Conservation (phyloP, 805 yeast species). For the Zygoascus flipseniorum region DNA sequence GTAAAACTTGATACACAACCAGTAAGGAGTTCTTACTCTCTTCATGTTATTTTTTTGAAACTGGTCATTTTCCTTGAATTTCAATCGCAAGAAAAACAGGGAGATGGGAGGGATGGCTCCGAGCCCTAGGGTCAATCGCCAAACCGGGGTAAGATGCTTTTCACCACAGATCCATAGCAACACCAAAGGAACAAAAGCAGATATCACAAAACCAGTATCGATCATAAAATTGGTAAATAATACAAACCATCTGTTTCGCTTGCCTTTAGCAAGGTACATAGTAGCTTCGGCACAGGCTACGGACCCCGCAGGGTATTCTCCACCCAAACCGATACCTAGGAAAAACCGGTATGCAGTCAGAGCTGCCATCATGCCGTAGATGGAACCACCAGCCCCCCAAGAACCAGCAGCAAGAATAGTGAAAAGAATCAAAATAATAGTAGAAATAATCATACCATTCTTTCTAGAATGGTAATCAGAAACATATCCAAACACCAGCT, state of each 20-base stretch:
- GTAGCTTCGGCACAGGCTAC: slow-evolving; percentile 92
- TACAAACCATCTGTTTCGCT: slow-evolving; percentile 79
- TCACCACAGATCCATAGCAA: slow-evolving; percentile 72
- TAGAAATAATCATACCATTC: slow-evolving; percentile 73
- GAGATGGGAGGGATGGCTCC: slow-evolving; percentile 85
- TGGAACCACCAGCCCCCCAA: slow-evolving; percentile 70
- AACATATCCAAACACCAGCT: slow-evolving; percentile 67
- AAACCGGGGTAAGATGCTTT: slow-evolving; percentile 66
- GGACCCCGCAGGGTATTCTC: slow-evolving; percentile 90
- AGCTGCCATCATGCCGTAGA: slow-evolving; percentile 74
- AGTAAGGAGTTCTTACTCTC: slow-evolving; percentile 54
- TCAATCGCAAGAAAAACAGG: slow-evolving; percentile 68
- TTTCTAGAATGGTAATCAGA: slow-evolving; percentile 79
- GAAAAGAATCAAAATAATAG: slow-evolving; percentile 64
- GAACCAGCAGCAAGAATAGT: slow-evolving; percentile 74
- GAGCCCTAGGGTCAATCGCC: slow-evolving; percentile 86
- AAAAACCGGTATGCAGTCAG: slow-evolving; percentile 79
- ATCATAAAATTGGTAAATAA: slow-evolving; percentile 88
- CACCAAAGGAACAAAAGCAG: slow-evolving; percentile 82
- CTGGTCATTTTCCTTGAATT: slow-evolving; percentile 63
- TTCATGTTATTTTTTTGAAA: slow-evolving; percentile 67
- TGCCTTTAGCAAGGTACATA: slow-evolving; percentile 65
- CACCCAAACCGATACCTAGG: slow-evolving; percentile 87
- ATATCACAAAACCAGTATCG: slow-evolving; percentile 75
- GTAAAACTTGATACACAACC: slow-evolving; percentile 65